Base-by-base conservation (phyloP, 2,329 filamentous ascomycete species). In the Rugonectria rugulosa region DNA sequence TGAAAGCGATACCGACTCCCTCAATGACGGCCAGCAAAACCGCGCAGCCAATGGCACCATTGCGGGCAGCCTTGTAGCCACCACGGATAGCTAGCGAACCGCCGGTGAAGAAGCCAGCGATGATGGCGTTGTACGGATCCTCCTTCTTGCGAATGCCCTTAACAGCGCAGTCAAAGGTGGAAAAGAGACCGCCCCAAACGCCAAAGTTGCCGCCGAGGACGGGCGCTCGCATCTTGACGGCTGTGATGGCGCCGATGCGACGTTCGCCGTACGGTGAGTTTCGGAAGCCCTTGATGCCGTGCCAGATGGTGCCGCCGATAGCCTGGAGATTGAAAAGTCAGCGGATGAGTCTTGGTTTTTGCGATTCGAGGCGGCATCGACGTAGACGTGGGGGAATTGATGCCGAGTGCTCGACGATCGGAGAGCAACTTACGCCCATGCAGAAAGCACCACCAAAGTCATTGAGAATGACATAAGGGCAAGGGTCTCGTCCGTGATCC, bases 191-290 rank as follows among this genome's bases (percentile, higher is more conserved):
- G 72, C 95, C 94, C 94, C 95, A 98, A 53, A 96, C 92, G 69
- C 94, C 94, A 69, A 98, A 99, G 82, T 99, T 99, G 70, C 95
- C 95, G 71, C 95, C 95, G 42, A 98, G 85, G 27, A 98, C 94
- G 3, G 95, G 95, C 36, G 95, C 95, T 72, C 95, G 90, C 72
- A 95, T 93, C 83, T 99, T 99, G 78, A 99, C 92, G 57, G 95
- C 95, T 69, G 94, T 97, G 78, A 99, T 84, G 66, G 95, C 91
- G 73, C 95, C 95, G 81, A 98, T 94, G 75, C 94, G 86, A 73
- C 95, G 87, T 81, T 99, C 95, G 73, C 95, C 95, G 75, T 96
- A 92, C 31, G 91, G 91, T 56, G 88, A 91, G 79, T 91, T 96
- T 73, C 92, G 82, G 79, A 92, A 95, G 56, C 93, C 95, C 80